Percentiles rank a stretch among this genome's conserved stretches.
phyloP scores from a whole-genome alignment of 768 basidiomycete species.

The Rhodocollybia butyracea region DNA sequence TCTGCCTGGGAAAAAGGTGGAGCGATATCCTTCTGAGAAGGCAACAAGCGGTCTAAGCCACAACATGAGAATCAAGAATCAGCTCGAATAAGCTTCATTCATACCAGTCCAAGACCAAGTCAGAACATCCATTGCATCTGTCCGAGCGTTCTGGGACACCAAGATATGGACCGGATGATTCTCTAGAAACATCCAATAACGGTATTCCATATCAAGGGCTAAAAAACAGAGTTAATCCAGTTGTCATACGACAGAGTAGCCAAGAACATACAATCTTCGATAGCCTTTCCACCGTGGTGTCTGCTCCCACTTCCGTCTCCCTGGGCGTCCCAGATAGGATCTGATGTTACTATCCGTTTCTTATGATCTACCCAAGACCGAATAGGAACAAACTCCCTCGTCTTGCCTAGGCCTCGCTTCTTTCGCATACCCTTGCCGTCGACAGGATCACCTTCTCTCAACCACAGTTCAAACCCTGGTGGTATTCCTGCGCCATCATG shows the following conservation, averaged over 20 bases:
- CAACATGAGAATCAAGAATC: not conserved
- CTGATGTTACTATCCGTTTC: slow-evolving; percentile 46
- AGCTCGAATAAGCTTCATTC: slow-evolving; percentile 9
- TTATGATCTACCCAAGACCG: slow-evolving; percentile 68
- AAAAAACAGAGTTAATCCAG: not conserved
- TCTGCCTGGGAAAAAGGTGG: slow-evolving; percentile 76
- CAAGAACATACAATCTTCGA: slow-evolving; percentile 44
- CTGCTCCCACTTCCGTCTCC: slow-evolving; percentile 22
- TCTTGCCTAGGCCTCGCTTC: slow-evolving; percentile 18
- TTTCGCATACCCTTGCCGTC: slow-evolving; percentile 21
- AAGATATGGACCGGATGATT: slow-evolving; percentile 70
- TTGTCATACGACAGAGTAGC: not conserved
- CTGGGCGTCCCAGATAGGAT: slow-evolving; percentile 32
- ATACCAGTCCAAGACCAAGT: slow-evolving; percentile 80
- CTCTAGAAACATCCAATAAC: slow-evolving; percentile 83
- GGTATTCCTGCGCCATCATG: slow-evolving; percentile 19
- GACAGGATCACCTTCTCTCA: slow-evolving; percentile 35
- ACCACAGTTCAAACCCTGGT: slow-evolving; percentile 53
- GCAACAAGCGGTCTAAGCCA: slow-evolving; percentile 67
- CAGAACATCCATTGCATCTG: slow-evolving; percentile 71
- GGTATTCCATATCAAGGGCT: slow-evolving; percentile 75
- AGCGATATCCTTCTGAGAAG: slow-evolving; percentile 49
- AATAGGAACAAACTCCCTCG: slow-evolving; percentile 23
- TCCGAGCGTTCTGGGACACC: slow-evolving; percentile 51
- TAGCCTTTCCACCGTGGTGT: slow-evolving; percentile 18